Evolutionary conservation across 495 filamentous ascomycete species (phyloP).

Genomic region (Venustampulla echinocandica): DNA sequence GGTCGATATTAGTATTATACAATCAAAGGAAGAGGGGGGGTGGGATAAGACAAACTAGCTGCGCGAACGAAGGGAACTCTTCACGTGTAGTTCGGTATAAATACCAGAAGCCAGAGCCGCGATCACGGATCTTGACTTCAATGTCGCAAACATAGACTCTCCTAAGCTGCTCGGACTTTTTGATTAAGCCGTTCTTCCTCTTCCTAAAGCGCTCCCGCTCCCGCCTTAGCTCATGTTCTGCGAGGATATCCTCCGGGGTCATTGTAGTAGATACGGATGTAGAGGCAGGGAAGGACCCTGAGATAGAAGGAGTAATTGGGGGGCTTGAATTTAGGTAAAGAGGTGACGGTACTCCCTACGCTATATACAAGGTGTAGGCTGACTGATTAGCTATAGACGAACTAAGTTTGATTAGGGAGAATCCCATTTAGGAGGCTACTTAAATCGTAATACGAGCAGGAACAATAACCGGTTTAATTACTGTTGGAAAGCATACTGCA

Average conservation of each 20-base stretch:
- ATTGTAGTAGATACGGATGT: too few species aligned
- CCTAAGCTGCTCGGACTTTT: conserved; percentile 1
- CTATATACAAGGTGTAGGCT: too few species aligned
- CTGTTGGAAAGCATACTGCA: too few species aligned
- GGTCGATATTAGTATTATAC: not conserved
- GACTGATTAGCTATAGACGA: too few species aligned
- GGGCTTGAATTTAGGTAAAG: too few species aligned
- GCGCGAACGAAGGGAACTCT: not conserved
- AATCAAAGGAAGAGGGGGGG: not conserved
- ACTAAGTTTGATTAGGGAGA: too few species aligned
- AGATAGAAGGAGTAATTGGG: too few species aligned
- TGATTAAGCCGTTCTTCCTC: not conserved
- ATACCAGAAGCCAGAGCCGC: not conserved
- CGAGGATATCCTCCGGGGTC: not conserved
- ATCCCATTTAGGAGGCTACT: too few species aligned
- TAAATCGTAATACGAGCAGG: too few species aligned
- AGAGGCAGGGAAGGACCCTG: too few species aligned
- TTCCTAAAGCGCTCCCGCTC: conserved; percentile 5
- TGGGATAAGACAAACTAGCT: not conserved
- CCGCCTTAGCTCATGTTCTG: not conserved
- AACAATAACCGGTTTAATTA: too few species aligned
- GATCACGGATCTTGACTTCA: not conserved
- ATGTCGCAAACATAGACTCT: conserved; percentile 1
- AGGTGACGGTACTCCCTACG: too few species aligned
- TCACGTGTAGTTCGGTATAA: not conserved